These are phyloP conservation scores for Colletotrichum falcatum DNA, from an alignment of 2,329 filamentous ascomycete species.

Conservation along the genomic window DNA sequence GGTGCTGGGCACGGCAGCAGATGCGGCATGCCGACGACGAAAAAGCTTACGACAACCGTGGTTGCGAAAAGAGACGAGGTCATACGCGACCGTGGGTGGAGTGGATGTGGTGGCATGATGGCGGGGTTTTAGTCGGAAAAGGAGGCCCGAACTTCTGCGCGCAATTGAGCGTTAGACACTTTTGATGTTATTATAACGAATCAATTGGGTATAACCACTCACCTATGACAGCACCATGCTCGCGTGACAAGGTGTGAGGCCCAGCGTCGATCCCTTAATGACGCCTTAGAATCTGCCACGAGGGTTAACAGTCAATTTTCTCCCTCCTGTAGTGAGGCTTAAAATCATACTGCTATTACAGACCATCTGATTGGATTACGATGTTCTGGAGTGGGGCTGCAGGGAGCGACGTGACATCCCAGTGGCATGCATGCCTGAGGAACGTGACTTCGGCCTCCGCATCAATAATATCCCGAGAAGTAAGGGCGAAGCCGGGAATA, in stretches of 20 bases:
- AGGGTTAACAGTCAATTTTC: constrained; percentile 22
- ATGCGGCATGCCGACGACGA: constrained; percentile 92
- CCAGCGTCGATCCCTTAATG: constrained; percentile 11
- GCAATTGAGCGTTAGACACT: constrained; percentile 29
- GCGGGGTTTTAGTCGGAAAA: constrained; percentile 32
- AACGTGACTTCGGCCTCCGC: constrained; percentile 7
- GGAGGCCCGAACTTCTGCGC: constrained; percentile 16
- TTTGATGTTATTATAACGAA: too few species aligned
- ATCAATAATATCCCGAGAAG: constrained; percentile 9
- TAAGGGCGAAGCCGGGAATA: too few species aligned
- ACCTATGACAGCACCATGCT: constrained; percentile 42
- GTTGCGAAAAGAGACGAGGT: constrained; percentile 95
- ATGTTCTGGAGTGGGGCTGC: constrained; percentile 6
- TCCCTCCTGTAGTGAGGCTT: constrained; percentile 31
- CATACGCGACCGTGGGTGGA: constrained; percentile 93
- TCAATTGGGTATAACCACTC: neutral
- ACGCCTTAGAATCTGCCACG: constrained; percentile 18
- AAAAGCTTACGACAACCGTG: constrained; percentile 89
- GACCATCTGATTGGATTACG: constrained; percentile 29
- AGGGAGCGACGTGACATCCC: constrained; percentile 5
- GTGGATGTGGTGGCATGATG: constrained; percentile 80
- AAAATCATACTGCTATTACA: constrained; percentile 24
- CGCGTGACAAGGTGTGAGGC: constrained; percentile 18
- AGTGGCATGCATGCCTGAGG: constrained; percentile 16
- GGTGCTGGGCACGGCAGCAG: constrained; percentile 91